phyloP scores from a whole-genome alignment of 208 protist genomes.

The Kentomonas sorsogonicus region DNA sequence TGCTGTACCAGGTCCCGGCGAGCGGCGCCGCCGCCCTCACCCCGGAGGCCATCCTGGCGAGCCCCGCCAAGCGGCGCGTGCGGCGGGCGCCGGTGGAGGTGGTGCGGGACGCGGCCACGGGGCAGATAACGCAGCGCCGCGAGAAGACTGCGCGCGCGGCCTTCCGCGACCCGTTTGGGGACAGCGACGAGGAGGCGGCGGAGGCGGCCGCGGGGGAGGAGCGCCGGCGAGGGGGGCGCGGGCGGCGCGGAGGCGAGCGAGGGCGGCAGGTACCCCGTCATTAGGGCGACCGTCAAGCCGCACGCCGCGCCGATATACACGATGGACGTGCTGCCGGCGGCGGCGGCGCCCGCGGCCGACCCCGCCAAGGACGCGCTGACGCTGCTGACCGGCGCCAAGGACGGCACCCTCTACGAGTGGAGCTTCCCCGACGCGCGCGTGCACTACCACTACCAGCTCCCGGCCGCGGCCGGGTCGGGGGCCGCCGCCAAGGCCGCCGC shows the following conservation, averaged over 20 bases:
- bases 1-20: slow-evolving; percentile 41
- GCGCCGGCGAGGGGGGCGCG: slow-evolving; percentile 20
- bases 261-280: slow-evolving; percentile 23
- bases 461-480: slow-evolving; percentile 11
- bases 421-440: slow-evolving; percentile 14
- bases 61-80: slow-evolving; percentile 4
- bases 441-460: slow-evolving; percentile 19
- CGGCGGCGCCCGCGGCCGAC: slow-evolving; percentile 11
- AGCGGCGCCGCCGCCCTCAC: background rate
- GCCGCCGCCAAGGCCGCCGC: slow-evolving; percentile 17
- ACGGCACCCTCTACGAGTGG: slow-evolving; percentile 27
- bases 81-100: background rate
- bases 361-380: slow-evolving; percentile 13
- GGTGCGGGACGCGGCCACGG: slow-evolving; percentile 1
- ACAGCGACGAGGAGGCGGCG: background rate
- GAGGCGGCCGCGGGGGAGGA: background rate
- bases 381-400: slow-evolving; percentile 24
- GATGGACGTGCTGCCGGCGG: slow-evolving; percentile 23
- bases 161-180: background rate
- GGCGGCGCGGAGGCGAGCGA: slow-evolving; percentile 15
- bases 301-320: slow-evolving; percentile 40
- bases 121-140: background rate
- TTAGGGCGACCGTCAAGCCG: slow-evolving; percentile 22
- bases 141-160: too few relatives aligned
- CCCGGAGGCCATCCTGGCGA: background rate